phyloP scores from a whole-genome alignment of 1,284 basidiomycete species.

The Naganishia sp. region DNA sequence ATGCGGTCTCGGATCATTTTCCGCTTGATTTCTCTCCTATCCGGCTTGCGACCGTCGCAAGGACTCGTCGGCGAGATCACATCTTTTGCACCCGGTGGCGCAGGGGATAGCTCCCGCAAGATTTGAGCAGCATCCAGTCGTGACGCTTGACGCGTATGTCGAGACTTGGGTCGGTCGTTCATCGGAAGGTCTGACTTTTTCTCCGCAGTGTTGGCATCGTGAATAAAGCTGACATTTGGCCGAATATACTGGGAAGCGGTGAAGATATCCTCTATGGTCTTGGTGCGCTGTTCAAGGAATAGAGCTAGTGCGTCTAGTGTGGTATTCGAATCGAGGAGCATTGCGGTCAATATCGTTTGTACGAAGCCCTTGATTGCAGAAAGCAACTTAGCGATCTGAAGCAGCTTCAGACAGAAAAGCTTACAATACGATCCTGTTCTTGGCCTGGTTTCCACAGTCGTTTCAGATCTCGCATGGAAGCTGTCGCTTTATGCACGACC shows the following conservation, averaged over 20 bases:
- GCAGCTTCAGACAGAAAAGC: conserved; percentile 22
- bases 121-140: conserved; percentile 31
- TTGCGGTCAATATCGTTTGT: conserved; percentile 73
- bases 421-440: conserved; percentile 37
- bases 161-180: conserved; percentile 2
- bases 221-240: conserved; percentile 12
- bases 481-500: conserved; percentile 76
- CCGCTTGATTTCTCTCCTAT: conserved; percentile 22
- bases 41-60: conserved; percentile 5
- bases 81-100: conserved; percentile 20
- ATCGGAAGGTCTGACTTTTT: neutral
- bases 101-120: conserved; percentile 31
- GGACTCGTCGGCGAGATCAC: neutral
- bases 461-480: conserved; percentile 64
- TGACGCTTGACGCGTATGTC: conserved; percentile 29
- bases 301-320: conserved; percentile 68
- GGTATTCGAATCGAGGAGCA: conserved; percentile 78
- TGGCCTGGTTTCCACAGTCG: conserved; percentile 40
- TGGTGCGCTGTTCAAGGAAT: conserved; percentile 70
- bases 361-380: conserved; percentile 62
- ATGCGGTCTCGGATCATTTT: conserved; percentile 24
- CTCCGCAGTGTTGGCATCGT: neutral
- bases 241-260: conserved; percentile 5
- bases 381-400: neutral
- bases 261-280: conserved; percentile 59